Percentiles rank a stretch among this genome's conserved stretches.
These are phyloP conservation scores for Hortiboletus campestris DNA, from an alignment of 768 basidiomycete genomes.

Conservation along the genomic window DNA sequence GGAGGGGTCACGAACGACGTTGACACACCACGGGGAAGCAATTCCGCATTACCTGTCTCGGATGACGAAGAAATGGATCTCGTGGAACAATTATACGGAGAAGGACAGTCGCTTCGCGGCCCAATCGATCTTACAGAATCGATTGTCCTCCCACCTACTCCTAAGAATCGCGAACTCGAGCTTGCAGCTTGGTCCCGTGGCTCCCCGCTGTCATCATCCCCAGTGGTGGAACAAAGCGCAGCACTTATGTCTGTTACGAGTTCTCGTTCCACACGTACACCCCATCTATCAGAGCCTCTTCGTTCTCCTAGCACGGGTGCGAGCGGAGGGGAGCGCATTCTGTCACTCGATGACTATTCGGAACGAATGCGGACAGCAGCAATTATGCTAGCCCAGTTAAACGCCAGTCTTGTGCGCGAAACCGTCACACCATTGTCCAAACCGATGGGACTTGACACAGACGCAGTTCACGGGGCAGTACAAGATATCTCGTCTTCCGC, in stretches of 20 bases:
- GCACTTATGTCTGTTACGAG: slow-evolving; percentile 8
- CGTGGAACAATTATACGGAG: slow-evolving; percentile 92
- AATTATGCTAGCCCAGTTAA: slow-evolving; percentile 96
- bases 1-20: slow-evolving; percentile 3
- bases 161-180: slow-evolving; percentile 88
- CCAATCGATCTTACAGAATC: slow-evolving; percentile 81
- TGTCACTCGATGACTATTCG: slow-evolving; percentile 96
- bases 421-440: slow-evolving; percentile 31
- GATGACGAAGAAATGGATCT: slow-evolving; percentile 93
- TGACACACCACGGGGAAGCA: slow-evolving; percentile 21
- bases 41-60: slow-evolving; percentile 20
- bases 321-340: slow-evolving; percentile 18
- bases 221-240: slow-evolving; percentile 38
- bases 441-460: slow-evolving; percentile 4
- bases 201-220: slow-evolving; percentile 49
- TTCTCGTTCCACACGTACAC: slow-evolving; percentile 5
- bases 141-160: slow-evolving; percentile 75
- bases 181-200: slow-evolving; percentile 75
- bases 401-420: slow-evolving; percentile 71
- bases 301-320: background rate
- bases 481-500: slow-evolving; percentile 18
- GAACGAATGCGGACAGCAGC: slow-evolving; percentile 98
- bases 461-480: background rate
- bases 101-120: slow-evolving; percentile 68
- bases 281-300: background rate